Conservation (phyloP, 768 basidiomycete genomes). For the Pisolithus microcarpus region DNA sequence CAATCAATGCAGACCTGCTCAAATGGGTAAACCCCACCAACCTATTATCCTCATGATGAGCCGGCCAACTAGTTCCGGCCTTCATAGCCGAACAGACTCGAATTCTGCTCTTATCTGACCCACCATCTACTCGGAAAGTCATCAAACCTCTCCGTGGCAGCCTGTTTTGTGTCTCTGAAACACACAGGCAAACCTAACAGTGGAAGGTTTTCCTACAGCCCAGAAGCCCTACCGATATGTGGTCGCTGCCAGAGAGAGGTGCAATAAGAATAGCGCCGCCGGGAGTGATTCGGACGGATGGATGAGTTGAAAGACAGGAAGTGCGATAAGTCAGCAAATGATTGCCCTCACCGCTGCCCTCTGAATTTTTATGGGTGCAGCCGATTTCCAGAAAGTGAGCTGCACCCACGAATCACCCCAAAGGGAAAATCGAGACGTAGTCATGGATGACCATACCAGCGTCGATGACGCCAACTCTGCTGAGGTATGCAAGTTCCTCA, state of each 20-base stretch:
- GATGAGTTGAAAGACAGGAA: too few relatives aligned
- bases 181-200: constrained; percentile 79
- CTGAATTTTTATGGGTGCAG: constrained; percentile 57
- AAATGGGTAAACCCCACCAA: too few relatives aligned
- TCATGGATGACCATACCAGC: constrained; percentile 78
- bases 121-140: constrained; percentile 60
- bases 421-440: constrained; percentile 30
- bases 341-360: constrained; percentile 67
- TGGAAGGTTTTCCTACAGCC: too few relatives aligned
- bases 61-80: too few relatives aligned
- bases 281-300: too few relatives aligned
- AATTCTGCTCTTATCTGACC: constrained; percentile 54
- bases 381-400: constrained; percentile 62
- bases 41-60: too few relatives aligned
- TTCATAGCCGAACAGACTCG: constrained; percentile 17
- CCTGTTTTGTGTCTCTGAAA: constrained; percentile 61
- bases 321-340: too few relatives aligned
- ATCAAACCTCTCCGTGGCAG: constrained; percentile 44
- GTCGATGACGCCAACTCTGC: constrained; percentile 75
- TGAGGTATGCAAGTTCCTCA: constrained; percentile 85
- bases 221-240: too few relatives aligned
- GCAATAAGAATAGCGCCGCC: too few relatives aligned
- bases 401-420: constrained; percentile 28
- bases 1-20: too few relatives aligned
- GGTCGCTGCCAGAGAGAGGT: too few relatives aligned